Conservation (phyloP, 2,329 filamentous ascomycete species). For the Trichoderma sp. region DNA sequence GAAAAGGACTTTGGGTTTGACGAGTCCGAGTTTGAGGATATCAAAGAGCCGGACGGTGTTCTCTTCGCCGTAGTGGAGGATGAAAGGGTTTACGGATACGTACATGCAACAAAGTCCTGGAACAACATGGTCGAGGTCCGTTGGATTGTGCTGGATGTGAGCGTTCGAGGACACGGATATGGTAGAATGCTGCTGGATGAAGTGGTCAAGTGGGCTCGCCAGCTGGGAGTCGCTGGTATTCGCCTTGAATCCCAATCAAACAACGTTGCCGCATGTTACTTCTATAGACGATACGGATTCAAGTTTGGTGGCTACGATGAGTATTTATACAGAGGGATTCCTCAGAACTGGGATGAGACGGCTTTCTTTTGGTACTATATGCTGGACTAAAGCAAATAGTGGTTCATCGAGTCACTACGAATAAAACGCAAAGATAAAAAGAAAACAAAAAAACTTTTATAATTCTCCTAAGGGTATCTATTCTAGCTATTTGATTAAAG, state of each 20-base stretch:
- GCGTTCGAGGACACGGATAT: constrained; percentile 19
- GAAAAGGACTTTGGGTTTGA: constrained; percentile 14
- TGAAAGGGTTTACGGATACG: constrained; percentile 19
- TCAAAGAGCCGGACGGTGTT: background rate
- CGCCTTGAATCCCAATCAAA: constrained; percentile 22
- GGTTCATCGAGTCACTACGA: background rate
- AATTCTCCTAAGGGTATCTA: constrained; percentile 2
- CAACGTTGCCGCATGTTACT: constrained; percentile 21
- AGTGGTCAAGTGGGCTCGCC: constrained; percentile 20
- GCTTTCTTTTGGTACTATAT: constrained; percentile 23
- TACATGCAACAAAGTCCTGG: constrained; percentile 21
- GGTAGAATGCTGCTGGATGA: constrained; percentile 17
- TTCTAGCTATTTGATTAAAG: background rate
- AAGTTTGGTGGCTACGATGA: constrained; percentile 24
- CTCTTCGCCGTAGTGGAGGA: background rate
- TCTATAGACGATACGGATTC: constrained; percentile 22
- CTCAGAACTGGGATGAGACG: constrained; percentile 15
- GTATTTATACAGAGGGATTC: constrained; percentile 20
- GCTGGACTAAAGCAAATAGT: background rate
- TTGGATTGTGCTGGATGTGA: constrained; percentile 21
- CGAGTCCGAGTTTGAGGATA: constrained; percentile 8
- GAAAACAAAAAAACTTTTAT: background rate
- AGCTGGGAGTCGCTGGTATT: constrained; percentile 16
- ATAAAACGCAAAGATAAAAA: background rate
- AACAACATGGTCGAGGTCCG: constrained; percentile 23